phyloP scores from a whole-genome alignment of 129 eudicot species.

The Flaveria linearis region DNA sequence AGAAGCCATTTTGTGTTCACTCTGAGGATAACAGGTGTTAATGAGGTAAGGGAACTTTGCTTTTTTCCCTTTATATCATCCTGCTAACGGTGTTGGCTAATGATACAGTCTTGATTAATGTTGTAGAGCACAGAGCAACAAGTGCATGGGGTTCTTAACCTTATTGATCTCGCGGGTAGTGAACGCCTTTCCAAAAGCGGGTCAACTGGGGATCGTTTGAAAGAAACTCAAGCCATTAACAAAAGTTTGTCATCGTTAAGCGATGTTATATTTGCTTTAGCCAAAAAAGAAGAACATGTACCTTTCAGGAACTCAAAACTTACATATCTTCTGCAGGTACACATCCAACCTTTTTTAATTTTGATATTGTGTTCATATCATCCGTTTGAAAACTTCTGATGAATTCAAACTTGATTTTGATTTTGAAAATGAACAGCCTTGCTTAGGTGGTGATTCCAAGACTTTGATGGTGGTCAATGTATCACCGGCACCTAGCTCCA shows the following conservation, averaged over 20 bases:
- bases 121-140: conserved; percentile 94
- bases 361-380: neutral
- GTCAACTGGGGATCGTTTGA: conserved; percentile 94
- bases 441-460: conserved; percentile 97
- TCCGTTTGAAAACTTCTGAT: neutral
- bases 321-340: conserved; percentile 98
- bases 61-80: neutral
- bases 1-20: conserved; percentile 99
- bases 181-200: conserved; percentile 99
- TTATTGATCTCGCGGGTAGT: conserved; percentile 98
- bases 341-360: neutral
- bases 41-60: conserved; percentile 52
- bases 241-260: conserved; percentile 89
- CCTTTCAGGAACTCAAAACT: conserved; percentile 96
- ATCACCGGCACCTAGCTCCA: conserved; percentile 78
- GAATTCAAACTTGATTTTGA: neutral
- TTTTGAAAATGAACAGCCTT: conserved; percentile 57
- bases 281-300: conserved; percentile 84
- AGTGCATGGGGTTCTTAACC: conserved; percentile 89
- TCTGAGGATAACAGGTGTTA: conserved; percentile 69
- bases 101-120: conserved; percentile 3
- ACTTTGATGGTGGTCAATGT: conserved; percentile 90
- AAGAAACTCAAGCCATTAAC: conserved; percentile 97
- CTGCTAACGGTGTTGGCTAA: neutral
- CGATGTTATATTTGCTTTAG: conserved; percentile 90